Evolutionary conservation across 1,284 basidiomycete genomes (phyloP).

Genomic region (Leccinum griseonigrum): DNA sequence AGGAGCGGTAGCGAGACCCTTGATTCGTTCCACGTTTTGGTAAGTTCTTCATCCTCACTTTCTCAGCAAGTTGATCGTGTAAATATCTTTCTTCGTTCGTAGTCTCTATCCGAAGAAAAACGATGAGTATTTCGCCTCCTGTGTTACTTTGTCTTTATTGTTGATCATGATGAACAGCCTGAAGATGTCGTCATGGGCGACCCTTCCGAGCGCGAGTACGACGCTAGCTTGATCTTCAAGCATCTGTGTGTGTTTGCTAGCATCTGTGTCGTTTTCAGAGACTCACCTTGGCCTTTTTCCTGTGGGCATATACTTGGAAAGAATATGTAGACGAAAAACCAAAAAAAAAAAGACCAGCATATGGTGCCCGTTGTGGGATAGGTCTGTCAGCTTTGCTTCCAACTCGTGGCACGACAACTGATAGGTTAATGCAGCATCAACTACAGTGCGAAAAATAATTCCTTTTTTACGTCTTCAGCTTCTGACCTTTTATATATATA

Average conservation of each 20-base stretch:
- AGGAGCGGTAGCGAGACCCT: constrained; percentile 21
- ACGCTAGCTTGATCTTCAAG: constrained; percentile 71
- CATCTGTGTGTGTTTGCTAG: constrained; percentile 59
- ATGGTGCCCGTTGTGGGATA: constrained; percentile 71
- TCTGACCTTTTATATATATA: constrained; percentile 3
- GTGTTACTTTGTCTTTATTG: constrained; percentile 4
- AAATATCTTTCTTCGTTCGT: background rate
- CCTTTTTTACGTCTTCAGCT: background rate
- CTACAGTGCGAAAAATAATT: constrained; percentile 44
- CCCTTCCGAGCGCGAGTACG: constrained; percentile 69
- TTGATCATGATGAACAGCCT: constrained; percentile 8
- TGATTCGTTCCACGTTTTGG: constrained; percentile 26
- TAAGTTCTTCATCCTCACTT: constrained; percentile 4
- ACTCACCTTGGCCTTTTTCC: too few relatives aligned
- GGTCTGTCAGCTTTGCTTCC: constrained; percentile 36
- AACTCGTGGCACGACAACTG: background rate
- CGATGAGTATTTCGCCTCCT: constrained; percentile 4
- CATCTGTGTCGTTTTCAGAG: too few relatives aligned
- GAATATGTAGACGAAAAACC: constrained; percentile 54
- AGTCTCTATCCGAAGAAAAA: constrained; percentile 19
- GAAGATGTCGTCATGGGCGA: constrained; percentile 64
- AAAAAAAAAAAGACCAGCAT: constrained; percentile 43
- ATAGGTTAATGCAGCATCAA: constrained; percentile 55
- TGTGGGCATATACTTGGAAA: constrained; percentile 74
- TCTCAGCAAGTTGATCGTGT: background rate